phyloP scores from a whole-genome alignment of 345 rosid species.

The Gossypium bickii region DNA sequence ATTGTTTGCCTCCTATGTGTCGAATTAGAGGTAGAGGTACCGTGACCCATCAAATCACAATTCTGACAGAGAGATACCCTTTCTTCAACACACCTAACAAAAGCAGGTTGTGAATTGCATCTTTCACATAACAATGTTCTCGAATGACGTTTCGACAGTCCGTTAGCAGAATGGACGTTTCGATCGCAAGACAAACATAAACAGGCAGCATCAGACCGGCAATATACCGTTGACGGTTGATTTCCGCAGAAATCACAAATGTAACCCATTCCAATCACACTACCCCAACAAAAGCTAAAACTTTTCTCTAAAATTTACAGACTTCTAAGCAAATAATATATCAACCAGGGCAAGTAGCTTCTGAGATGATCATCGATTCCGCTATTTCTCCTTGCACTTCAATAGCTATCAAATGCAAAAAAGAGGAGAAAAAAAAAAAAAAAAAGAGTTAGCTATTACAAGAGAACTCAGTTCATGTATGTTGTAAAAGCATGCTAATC shows the following conservation, averaged over 20 bases:
- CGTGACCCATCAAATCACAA: conserved; percentile 85
- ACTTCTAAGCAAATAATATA: conserved; percentile 13
- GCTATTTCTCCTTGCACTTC: conserved; percentile 14
- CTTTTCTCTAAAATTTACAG: conserved; percentile 10
- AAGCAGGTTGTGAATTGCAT: conserved; percentile 80
- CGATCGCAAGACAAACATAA: conserved; percentile 93
- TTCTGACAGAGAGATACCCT: conserved; percentile 83
- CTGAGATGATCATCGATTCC: conserved; percentile 13
- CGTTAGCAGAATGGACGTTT: conserved; percentile 90
- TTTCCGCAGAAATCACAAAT: conserved; percentile 90
- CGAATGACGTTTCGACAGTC: conserved; percentile 85
- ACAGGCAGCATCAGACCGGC: conserved; percentile 92
- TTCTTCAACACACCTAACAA: conserved; percentile 75
- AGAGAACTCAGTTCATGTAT: not conserved
- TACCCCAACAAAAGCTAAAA: conserved; percentile 13
- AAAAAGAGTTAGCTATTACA: not conserved
- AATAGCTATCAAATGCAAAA: not conserved
- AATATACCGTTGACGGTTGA: conserved; percentile 85
- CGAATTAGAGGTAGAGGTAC: conserved; percentile 43
- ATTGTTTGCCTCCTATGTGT: conserved; percentile 73
- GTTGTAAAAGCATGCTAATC: conserved; percentile 10
- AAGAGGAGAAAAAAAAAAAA: not conserved
- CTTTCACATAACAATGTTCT: conserved; percentile 84
- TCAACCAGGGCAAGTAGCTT: conserved; percentile 23
- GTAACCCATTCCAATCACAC: conserved; percentile 52